Evolutionary conservation across 1,284 basidiomycete genomes (phyloP).

Genomic region (Butyriboletus regius): DNA sequence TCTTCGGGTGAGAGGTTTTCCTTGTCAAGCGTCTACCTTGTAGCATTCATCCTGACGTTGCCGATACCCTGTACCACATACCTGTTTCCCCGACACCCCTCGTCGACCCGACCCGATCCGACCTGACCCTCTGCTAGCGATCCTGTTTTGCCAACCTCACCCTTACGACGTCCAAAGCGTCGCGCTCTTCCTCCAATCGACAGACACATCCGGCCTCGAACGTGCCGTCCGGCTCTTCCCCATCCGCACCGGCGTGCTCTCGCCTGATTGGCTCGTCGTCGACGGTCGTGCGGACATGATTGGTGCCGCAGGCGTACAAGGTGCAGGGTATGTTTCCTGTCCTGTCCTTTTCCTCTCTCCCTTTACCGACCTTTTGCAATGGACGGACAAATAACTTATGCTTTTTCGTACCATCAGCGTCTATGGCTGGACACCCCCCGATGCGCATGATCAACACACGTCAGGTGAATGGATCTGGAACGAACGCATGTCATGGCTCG

Average conservation of each 20-base stretch:
- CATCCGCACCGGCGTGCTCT: conserved; percentile 65
- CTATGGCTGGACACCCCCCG: conserved; percentile 36
- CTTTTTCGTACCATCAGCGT: conserved; percentile 29
- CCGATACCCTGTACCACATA: no score
- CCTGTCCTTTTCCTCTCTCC: not conserved
- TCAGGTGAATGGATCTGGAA: conserved; percentile 49
- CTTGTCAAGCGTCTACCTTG: not conserved
- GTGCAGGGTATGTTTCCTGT: conserved; percentile 53
- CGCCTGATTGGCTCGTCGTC: conserved; percentile 70
- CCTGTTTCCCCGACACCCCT: not conserved
- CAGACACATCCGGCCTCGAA: conserved; percentile 54
- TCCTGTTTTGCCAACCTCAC: conserved; percentile 66
- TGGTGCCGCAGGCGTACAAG: conserved; percentile 65
- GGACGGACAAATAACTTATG: not conserved
- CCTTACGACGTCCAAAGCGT: conserved; percentile 37
- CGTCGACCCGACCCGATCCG: not conserved
- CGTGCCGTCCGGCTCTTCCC: conserved; percentile 65
- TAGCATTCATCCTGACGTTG: not conserved
- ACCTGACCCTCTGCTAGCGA: conserved; percentile 34
- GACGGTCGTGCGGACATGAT: conserved; percentile 45
- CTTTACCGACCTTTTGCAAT: no score
- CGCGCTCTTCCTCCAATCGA: conserved; percentile 55
- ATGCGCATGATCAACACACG: not conserved
- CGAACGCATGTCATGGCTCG: conserved; percentile 45
- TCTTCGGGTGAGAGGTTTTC: conserved; percentile 23